These are phyloP conservation scores for Cyclanthera cordifolia DNA, from an alignment of 306 rosid species.

Conservation along the genomic window DNA sequence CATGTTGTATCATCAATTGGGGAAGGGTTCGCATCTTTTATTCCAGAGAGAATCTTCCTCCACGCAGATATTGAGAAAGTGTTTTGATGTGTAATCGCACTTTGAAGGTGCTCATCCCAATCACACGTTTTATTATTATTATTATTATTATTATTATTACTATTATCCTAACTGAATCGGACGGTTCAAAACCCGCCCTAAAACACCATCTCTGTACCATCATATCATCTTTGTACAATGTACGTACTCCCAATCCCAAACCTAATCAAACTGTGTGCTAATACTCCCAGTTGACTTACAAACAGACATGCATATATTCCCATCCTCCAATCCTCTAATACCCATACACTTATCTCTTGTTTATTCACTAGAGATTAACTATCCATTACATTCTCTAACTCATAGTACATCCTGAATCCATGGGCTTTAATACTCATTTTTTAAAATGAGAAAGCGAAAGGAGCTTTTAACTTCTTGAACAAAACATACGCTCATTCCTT, in stretches of 20 bases:
- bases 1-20: constrained; percentile 10
- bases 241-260: constrained; percentile 23
- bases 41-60: not conserved
- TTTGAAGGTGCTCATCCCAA: constrained; percentile 15
- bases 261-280: constrained; percentile 27
- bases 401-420: too few relatives aligned
- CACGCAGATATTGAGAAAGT: not conserved
- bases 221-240: constrained; percentile 20
- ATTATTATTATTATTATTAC: too few relatives aligned
- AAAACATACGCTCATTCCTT: too few relatives aligned
- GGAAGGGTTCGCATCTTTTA: not conserved
- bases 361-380: too few relatives aligned
- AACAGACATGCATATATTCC: not conserved
- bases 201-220: not conserved
- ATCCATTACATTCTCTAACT: too few relatives aligned
- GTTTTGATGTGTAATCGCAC: constrained; percentile 72
- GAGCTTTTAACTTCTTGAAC: too few relatives aligned
- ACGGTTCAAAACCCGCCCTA: constrained; percentile 28
- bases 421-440: too few relatives aligned
- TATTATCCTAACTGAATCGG: not conserved
- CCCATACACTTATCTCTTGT: too few relatives aligned
- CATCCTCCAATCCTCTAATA: too few relatives aligned
- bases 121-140: too few relatives aligned
- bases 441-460: too few relatives aligned
- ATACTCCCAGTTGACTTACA: constrained; percentile 25